Percentiles rank a stretch among this genome's conserved stretches.
Evolutionary conservation across 78 protist genomes (phyloP).

Genomic region (Bodo saltans): DNA sequence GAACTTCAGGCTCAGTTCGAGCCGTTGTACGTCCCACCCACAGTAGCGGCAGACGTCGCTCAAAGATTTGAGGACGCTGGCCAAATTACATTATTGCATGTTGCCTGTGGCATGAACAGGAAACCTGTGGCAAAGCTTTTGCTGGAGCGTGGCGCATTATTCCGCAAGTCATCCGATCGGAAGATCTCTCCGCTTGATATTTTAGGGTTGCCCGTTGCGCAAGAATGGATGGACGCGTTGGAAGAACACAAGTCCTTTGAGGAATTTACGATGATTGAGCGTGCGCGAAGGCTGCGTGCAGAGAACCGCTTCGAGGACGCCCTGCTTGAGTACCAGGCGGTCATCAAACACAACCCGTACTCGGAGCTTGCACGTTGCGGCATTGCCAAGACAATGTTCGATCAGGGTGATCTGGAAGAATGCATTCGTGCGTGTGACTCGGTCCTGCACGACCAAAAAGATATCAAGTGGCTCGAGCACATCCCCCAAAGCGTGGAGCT

Average conservation of each 20-base stretch:
- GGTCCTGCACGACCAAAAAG: background rate
- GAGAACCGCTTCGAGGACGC: background rate
- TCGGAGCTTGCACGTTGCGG: background rate
- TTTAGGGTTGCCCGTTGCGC: background rate
- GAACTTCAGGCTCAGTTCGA: too few species aligned
- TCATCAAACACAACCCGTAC: background rate
- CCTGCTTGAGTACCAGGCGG: background rate
- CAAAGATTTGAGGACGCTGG: too few species aligned
- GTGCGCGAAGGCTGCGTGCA: background rate
- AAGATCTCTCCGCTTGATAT: background rate
- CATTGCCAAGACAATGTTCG: background rate
- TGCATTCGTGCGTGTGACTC: background rate
- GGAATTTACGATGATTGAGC: background rate
- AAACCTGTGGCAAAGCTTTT: too few species aligned
- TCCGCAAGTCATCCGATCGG: too few species aligned
- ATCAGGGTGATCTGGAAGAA: background rate
- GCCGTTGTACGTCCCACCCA: too few species aligned
- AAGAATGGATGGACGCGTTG: background rate
- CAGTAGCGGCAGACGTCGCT: too few species aligned
- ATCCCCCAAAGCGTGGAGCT: background rate
- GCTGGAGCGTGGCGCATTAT: too few species aligned
- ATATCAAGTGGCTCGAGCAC: background rate
- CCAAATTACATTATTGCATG: too few species aligned
- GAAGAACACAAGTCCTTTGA: background rate
- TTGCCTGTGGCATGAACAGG: too few species aligned